Evolutionary conservation across 768 basidiomycete genomes (phyloP), one percentile per base, ranked within the genome.

Genomic region (Leccinellum albellum): DNA sequence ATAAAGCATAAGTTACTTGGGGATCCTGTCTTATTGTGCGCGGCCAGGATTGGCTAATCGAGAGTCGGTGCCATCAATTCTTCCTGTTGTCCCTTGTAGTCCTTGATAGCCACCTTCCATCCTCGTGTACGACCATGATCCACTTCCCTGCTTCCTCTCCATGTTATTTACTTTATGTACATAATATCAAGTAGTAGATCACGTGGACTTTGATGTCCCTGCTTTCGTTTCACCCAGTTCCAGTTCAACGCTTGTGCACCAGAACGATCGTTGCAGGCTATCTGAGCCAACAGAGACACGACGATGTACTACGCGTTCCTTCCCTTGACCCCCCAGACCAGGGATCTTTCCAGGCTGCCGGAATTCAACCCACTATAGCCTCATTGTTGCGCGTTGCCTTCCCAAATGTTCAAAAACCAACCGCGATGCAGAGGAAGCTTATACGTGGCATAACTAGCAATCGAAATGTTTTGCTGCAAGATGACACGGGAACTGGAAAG

Each of bases 401-500:
- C 70, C 88, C 88, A 2, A 74, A 78, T 52, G 76, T 90, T 28
- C 67, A 72, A 57, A 56, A 69, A 35, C 87, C 88, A 3, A 91
- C 89, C 0, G 69, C 73, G 13, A 79, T 79, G 31, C 89, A 91
- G 66, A 73, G 68, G 44, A 73, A 74, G 51, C 80, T 90, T 53
- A 85, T 91, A 55, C 81, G 82, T 3, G 87, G 84, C 17, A 75
- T 89, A 9, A 57, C 86, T 29, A 66, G 67, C 20, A 78, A 78
- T 7, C 79, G 79, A 63, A 84, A 91, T 67, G 75, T 91, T 17
- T 70, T 90, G 14, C 62, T 91, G 53, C 85, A 82, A 60, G 89
- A 89, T 60, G 73, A 74, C 24, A 88, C 89, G n/a, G 89, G 90
- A 5, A 82, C 84, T 46, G 90, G 89, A 74, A 91, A 91, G 89